These are phyloP conservation scores for Helicostylum pulchrum DNA, from an alignment of 192 early-diverging fungal species.

Conservation along the genomic window DNA sequence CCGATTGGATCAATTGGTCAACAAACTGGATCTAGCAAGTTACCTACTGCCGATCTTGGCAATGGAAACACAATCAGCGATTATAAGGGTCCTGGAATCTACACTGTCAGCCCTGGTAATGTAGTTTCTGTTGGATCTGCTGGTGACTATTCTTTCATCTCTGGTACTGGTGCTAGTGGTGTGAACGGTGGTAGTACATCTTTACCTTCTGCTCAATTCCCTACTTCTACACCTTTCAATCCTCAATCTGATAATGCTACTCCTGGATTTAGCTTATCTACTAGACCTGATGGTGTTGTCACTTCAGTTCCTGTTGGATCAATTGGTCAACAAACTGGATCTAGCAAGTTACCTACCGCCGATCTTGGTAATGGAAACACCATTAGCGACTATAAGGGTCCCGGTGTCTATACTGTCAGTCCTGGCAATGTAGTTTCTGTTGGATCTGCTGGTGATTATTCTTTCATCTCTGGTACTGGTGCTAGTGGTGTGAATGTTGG, in stretches of 20 bases:
- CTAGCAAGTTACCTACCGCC: background rate
- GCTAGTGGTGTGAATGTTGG: background rate
- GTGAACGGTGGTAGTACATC: too few relatives aligned
- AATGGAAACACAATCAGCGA: background rate
- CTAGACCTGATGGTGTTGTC: too few relatives aligned
- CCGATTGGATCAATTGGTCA: too few relatives aligned
- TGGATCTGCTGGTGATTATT: background rate
- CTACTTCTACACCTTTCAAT: background rate
- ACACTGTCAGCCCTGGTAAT: background rate
- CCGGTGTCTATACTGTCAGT: background rate
- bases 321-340: too few relatives aligned
- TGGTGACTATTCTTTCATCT: background rate
- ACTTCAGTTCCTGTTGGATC: too few relatives aligned
- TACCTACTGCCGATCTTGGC: background rate
- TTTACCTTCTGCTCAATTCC: background rate
- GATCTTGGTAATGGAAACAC: background rate
- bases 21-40: background rate
- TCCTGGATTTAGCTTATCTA: too few relatives aligned
- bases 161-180: background rate
- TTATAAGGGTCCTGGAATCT: background rate
- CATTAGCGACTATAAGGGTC: background rate
- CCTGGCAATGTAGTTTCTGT: background rate
- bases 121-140: background rate
- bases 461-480: background rate
- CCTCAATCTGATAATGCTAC: background rate